Percentiles rank a stretch among this genome's conserved stretches.
Conservation (phyloP, 352 stramenopile genomes). For the Globisporangium radiosum region DNA sequence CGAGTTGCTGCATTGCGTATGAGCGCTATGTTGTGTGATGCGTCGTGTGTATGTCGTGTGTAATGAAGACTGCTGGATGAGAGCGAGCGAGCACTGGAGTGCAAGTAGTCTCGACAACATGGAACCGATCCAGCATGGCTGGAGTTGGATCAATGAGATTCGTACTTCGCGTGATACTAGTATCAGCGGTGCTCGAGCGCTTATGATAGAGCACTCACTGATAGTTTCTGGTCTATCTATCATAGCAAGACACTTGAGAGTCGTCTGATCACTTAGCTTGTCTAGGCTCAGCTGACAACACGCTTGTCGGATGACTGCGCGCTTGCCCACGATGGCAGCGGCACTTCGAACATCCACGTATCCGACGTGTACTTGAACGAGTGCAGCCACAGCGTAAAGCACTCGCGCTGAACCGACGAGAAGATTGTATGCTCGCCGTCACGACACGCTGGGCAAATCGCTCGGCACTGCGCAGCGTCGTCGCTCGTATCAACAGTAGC, state of each 20-base stretch:
- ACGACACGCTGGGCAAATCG: conserved; percentile 17
- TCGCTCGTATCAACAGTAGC: not conserved
- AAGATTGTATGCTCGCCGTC: conserved; percentile 13
- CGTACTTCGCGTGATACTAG: too few relatives aligned
- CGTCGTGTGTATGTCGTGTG: too few relatives aligned
- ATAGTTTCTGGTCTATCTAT: too few relatives aligned
- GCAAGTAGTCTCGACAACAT: not conserved
- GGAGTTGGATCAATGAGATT: too few relatives aligned
- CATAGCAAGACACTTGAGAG: too few relatives aligned
- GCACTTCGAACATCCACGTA: conserved; percentile 32
- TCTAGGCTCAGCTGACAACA: too few relatives aligned
- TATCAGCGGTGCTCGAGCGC: too few relatives aligned
- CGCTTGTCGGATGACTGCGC: too few relatives aligned
- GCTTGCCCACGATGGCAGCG: conserved; percentile 30
- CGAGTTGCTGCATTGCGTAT: not conserved
- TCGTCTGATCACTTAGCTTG: too few relatives aligned
- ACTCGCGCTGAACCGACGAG: conserved; percentile 12
- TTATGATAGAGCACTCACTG: too few relatives aligned
- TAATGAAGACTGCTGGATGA: not conserved
- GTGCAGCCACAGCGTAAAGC: conserved; percentile 41
- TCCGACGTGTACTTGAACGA: conserved; percentile 39
- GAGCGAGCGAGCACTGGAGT: not conserved
- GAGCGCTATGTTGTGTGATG: not conserved
- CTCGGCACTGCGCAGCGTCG: not conserved
- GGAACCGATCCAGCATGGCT: too few relatives aligned